Conservation (phyloP, 2,329 filamentous ascomycete genomes). For the Ascochyta viciae-villosae region DNA sequence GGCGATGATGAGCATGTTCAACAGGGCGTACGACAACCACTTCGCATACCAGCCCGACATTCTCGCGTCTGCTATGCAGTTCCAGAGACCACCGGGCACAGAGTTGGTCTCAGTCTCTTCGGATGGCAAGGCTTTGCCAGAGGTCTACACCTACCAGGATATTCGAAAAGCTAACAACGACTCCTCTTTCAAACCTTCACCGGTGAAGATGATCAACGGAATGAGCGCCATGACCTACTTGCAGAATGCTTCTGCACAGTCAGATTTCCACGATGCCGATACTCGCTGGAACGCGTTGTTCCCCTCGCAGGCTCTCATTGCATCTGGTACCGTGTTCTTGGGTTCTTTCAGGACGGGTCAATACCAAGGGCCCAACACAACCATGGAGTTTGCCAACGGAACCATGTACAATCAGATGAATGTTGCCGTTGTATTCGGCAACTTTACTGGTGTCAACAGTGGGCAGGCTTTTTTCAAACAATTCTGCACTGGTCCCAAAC, state of each 20-base stretch:
- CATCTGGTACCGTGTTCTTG: conserved; percentile 35
- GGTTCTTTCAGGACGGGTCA: conserved; percentile 40
- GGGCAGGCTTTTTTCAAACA: conserved; percentile 51
- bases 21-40: conserved; percentile 52
- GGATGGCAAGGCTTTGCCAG: conserved; percentile 46
- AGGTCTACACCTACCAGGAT: conserved; percentile 47
- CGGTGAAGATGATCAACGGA: conserved; percentile 49
- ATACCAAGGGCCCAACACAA: conserved; percentile 46
- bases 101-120: conserved; percentile 47
- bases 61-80: conserved; percentile 46
- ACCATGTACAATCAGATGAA: conserved; percentile 41
- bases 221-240: conserved; percentile 44
- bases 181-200: conserved; percentile 43
- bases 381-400: conserved; percentile 47
- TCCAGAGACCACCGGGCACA: conserved; percentile 39
- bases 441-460: conserved; percentile 48
- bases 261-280: conserved; percentile 50
- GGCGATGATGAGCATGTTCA: conserved; percentile 45
- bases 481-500: conserved; percentile 45
- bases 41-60: conserved; percentile 49
- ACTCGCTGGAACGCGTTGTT: conserved; percentile 52
- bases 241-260: conserved; percentile 38
- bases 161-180: conserved; percentile 33
- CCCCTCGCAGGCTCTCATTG: conserved; percentile 42
- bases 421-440: conserved; percentile 37